These are phyloP conservation scores for Neofusicoccum umdonicola DNA, from an alignment of 2,329 filamentous ascomycete genomes.

Conservation along the genomic window DNA sequence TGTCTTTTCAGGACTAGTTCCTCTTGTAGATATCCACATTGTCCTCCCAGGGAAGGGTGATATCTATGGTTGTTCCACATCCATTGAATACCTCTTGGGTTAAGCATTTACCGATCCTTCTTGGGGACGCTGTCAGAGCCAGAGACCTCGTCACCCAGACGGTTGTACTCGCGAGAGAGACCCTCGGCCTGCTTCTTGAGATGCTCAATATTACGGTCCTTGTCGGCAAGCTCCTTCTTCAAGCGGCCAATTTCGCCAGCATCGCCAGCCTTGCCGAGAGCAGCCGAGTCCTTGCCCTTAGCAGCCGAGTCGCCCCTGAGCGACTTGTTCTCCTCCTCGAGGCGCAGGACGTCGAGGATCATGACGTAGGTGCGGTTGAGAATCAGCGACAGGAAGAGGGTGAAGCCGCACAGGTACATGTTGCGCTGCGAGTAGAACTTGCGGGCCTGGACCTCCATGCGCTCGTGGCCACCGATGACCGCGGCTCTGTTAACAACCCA, in stretches of 20 bases:
- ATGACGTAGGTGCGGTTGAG: constrained; percentile 98
- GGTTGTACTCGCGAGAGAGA: constrained; percentile 80
- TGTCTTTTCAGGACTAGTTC: neutral
- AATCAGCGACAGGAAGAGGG: constrained; percentile 96
- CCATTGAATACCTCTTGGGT: neutral
- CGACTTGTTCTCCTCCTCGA: constrained; percentile 87
- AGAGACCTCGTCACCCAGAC: constrained; percentile 78
- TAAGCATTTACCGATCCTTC: constrained; percentile 52
- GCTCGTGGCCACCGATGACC: constrained; percentile 80
- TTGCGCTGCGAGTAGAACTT: constrained; percentile 99
- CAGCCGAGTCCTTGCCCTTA: constrained; percentile 59
- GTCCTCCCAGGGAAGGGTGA: neutral
- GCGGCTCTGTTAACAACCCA: constrained; percentile 51
- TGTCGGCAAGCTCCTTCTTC: constrained; percentile 64
- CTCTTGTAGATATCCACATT: neutral
- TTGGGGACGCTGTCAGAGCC: constrained; percentile 51
- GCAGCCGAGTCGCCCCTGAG: constrained; percentile 66
- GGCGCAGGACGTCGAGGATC: constrained; percentile 86
- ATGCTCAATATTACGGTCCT: constrained; percentile 79
- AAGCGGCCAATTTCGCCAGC: constrained; percentile 71
- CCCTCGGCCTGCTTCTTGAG: constrained; percentile 91
- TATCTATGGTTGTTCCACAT: neutral
- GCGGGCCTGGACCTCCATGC: constrained; percentile 96
- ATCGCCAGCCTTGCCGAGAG: constrained; percentile 69
- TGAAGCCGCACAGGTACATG: constrained; percentile 99